Base-by-base conservation (phyloP, 805 yeast species). In the Candida orba region DNA sequence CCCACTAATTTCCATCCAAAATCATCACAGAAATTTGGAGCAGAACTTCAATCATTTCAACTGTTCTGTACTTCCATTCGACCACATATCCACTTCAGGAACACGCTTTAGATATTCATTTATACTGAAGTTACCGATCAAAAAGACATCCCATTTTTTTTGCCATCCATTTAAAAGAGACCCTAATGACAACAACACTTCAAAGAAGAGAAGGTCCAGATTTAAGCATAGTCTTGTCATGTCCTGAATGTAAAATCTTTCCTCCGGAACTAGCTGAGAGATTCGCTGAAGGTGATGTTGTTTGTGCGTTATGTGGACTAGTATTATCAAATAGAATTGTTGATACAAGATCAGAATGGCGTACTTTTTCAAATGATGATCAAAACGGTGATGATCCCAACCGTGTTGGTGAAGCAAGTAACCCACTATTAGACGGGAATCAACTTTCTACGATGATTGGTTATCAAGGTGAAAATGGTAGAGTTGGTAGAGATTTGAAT, bases 381-480 rank as follows among this genome's bases (percentile, higher is more conserved):
- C 98, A 91, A 63, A 93, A 91, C 54, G 95, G 95, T 56, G 97
- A 89, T 64, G 99, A 91, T 63, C 99, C 99, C 5, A 82, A 93
- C 52, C 98, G 99, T 85, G 99, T 91, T 50, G 99, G 99, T 64
- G 97, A 90, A 60, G 97, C 97, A 6, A 81, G 89, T 15, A 90
- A 90, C 60, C 96, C 97, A 9, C 69, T 90, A 43, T 72, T 93
- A 53, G 97, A 90, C 58, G 84, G 95, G 18, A 91, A 85, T 54
- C 95, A 90, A 63, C 78, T 91, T 44, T 87, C 95, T 14, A 91
- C 99, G 5, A 81, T 90, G 71, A 93, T 93, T 48, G 85, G 96
- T 24, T 80, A 81, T 46, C 86, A 87, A 33, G 95, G 88, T 36
- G 95, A 90, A 50, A 45, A 45, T n/a, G 76, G 82, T n/a, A 76